Percentiles rank a stretch among this genome's conserved stretches.
Conservation (phyloP, 2,329 filamentous ascomycete species). For the Colletotrichum horii region DNA sequence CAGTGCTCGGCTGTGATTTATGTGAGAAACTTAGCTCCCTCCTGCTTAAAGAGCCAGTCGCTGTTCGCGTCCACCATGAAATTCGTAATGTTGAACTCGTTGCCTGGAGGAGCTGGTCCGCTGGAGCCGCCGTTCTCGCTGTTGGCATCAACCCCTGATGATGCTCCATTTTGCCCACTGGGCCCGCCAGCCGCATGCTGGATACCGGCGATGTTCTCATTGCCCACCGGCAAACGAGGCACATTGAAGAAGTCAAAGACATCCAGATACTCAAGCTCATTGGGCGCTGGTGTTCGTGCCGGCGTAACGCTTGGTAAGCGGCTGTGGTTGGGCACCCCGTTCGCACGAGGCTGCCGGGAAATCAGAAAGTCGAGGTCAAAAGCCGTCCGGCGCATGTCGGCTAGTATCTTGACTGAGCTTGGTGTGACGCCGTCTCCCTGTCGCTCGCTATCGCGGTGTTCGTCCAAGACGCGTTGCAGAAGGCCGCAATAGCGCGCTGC, state of each 20-base stretch:
- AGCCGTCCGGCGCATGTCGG: constrained; percentile 89
- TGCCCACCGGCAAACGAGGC: constrained; percentile 68
- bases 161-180: constrained; percentile 22
- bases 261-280: constrained; percentile 89
- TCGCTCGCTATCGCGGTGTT: constrained; percentile 80
- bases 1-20: neutral
- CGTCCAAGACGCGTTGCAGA: constrained; percentile 82
- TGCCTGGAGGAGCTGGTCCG: constrained; percentile 39
- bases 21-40: constrained; percentile 31
- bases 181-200: constrained; percentile 22
- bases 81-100: constrained; percentile 79
- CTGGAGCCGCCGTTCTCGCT: constrained; percentile 29
- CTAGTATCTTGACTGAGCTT: constrained; percentile 83
- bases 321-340: constrained; percentile 40
- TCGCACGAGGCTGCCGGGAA: constrained; percentile 71
- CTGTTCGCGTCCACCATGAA: constrained; percentile 77
- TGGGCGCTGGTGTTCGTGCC: constrained; percentile 73
- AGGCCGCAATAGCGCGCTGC: constrained; percentile 82
- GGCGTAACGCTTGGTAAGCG: constrained; percentile 61
- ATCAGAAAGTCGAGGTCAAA: constrained; percentile 92
- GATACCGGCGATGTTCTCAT: constrained; percentile 32
- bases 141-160: constrained; percentile 20
- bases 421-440: constrained; percentile 79
- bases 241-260: constrained; percentile 97
- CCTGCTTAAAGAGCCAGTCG: constrained; percentile 75